A percentile compares a stretch with the other conserved stretches of the same genome.
Conservation (phyloP, 208 protist genomes). For the Trypanosoma boissoni region DNA sequence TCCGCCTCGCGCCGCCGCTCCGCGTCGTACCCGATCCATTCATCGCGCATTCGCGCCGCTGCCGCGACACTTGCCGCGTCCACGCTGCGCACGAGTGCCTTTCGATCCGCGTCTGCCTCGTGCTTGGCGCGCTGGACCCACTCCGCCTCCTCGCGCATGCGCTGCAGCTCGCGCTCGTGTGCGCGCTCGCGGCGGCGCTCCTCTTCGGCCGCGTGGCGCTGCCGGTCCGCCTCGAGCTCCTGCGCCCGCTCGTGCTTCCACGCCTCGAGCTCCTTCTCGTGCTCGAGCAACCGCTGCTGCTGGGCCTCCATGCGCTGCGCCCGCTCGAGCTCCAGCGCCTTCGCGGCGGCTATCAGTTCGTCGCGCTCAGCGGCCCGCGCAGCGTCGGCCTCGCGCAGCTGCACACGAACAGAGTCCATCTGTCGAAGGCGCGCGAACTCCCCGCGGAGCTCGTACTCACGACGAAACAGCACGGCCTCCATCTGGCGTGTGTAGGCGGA, state of each 20-base stretch:
- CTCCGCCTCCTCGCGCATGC: slow-evolving; percentile 59
- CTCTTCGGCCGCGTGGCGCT: slow-evolving; percentile 51
- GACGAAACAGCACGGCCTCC: slow-evolving; percentile 55
- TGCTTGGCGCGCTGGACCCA: slow-evolving; percentile 25
- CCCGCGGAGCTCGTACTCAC: slow-evolving; percentile 59
- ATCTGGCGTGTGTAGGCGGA: slow-evolving; percentile 15
- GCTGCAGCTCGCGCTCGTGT: slow-evolving; percentile 69
- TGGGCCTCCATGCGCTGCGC: slow-evolving; percentile 56
- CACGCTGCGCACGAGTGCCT: slow-evolving; percentile 37
- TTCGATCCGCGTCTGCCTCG: slow-evolving; percentile 33
- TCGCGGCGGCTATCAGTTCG: slow-evolving; percentile 43
- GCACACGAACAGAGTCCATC: slow-evolving; percentile 34
- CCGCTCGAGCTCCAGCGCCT: slow-evolving; percentile 56
- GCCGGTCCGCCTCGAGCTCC: slow-evolving; percentile 47
- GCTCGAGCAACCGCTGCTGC: slow-evolving; percentile 61
- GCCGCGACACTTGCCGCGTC: slow-evolving; percentile 32
- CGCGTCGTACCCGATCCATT: slow-evolving; percentile 34
- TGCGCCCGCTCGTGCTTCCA: slow-evolving; percentile 70
- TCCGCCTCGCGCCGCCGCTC: slow-evolving; percentile 27
- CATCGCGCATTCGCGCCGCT: slow-evolving; percentile 33
- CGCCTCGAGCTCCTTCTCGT: slow-evolving; percentile 79
- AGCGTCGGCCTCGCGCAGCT: slow-evolving; percentile 37
- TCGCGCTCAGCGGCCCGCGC: slow-evolving; percentile 56
- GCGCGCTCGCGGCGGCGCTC: slow-evolving; percentile 66
- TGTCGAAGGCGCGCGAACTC: slow-evolving; percentile 58